A percentile compares a stretch with the other conserved stretches of the same genome.
These are phyloP conservation scores for Gossypium aridum DNA, from an alignment of 441 rosid genomes.

Conservation along the genomic window DNA sequence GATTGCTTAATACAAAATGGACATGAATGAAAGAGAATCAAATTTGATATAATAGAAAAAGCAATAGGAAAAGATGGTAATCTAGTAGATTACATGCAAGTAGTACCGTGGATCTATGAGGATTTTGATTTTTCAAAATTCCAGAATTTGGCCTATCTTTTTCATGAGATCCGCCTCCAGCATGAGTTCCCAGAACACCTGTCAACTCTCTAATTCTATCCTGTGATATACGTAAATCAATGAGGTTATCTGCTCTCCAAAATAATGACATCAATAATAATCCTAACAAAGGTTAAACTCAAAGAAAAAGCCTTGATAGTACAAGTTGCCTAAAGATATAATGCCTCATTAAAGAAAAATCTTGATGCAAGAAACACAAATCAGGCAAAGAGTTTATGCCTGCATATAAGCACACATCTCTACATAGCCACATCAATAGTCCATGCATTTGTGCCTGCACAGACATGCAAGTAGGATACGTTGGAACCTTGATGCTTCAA, in stretches of 20 bases:
- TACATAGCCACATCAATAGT: background rate
- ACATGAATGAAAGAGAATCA: background rate
- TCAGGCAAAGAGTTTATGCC: background rate
- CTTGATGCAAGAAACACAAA: slow-evolving; percentile 2
- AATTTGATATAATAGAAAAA: slow-evolving; percentile 10
- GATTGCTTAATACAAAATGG: background rate
- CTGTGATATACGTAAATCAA: slow-evolving; percentile 33
- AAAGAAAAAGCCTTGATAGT: slow-evolving; percentile 5
- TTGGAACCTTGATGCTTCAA: background rate
- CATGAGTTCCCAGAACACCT: slow-evolving; percentile 31
- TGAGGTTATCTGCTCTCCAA: background rate
- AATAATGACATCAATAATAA: background rate
- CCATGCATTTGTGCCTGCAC: background rate
- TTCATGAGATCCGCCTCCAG: slow-evolving; percentile 33
- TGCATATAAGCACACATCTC: background rate
- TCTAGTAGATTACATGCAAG: slow-evolving; percentile 34
- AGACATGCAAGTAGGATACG: background rate
- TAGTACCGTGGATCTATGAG: slow-evolving; percentile 43
- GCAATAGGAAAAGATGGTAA: slow-evolving; percentile 11
- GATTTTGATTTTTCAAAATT: slow-evolving; percentile 27
- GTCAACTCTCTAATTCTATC: slow-evolving; percentile 64
- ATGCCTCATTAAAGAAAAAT: background rate
- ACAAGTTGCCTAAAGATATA: background rate
- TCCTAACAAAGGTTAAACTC: background rate
- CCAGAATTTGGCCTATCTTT: slow-evolving; percentile 22